Evolutionary conservation across 305 asterid genomes (phyloP).

Genomic region (Fraxinus sp.): DNA sequence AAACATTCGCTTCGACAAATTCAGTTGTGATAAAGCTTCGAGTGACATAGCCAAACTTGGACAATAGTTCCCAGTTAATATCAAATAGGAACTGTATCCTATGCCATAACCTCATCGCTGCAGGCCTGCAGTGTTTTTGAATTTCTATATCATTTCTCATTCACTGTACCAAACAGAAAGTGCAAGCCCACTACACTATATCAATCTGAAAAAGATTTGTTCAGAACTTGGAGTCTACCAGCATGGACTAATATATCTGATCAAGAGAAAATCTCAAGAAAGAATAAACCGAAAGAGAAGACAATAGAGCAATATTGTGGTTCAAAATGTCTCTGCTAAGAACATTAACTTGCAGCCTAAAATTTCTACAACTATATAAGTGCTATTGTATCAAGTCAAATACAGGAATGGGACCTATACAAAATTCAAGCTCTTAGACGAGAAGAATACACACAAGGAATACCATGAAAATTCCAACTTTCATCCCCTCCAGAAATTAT

Average conservation of each 20-base stretch:
- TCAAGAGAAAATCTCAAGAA: background rate
- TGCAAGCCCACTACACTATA: background rate
- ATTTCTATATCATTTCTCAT: background rate
- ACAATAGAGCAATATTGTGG: background rate
- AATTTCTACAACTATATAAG: background rate
- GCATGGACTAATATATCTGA: slow-evolving; percentile 2
- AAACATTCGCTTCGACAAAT: background rate
- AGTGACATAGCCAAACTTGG: background rate
- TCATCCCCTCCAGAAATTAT: background rate
- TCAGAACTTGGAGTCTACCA: slow-evolving; percentile 14
- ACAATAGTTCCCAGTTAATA: background rate
- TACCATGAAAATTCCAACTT: background rate
- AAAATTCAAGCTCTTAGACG: background rate
- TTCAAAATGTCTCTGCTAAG: background rate
- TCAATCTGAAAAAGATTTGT: background rate
- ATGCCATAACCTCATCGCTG: background rate
- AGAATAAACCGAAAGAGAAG: background rate
- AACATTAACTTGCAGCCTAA: background rate
- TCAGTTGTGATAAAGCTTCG: background rate
- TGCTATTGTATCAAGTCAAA: background rate
- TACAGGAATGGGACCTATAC: background rate
- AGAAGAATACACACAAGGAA: background rate
- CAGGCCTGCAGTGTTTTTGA: background rate
- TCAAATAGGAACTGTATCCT: background rate
- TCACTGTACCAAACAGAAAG: background rate